Evolutionary conservation across 2,329 filamentous ascomycete species (phyloP), one percentile per base, ranked within the genome.

Genomic region (Paraphaeosphaeria minitans): DNA sequence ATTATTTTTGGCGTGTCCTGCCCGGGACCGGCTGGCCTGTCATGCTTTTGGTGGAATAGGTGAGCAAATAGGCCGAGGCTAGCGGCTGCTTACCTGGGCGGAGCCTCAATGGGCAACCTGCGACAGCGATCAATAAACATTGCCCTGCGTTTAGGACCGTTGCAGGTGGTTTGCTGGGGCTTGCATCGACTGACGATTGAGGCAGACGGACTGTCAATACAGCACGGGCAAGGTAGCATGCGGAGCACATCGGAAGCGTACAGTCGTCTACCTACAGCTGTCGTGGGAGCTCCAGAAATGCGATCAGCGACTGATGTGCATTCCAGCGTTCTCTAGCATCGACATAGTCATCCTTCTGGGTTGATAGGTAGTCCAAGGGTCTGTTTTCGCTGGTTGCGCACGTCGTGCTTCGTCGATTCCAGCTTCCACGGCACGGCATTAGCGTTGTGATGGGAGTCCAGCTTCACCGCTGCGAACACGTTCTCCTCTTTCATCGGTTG

Each of bases 1-100:
- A 55, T 47, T 76, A 75, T 75, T 75, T 75, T 75, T 75, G 67
- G 72, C 57, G 66, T 43, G 55, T 33, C 57, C 53, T 59, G 64
- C 61, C 24, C 65, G 66, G 68, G 63, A 60, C 56, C 46, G 65
- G 63, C 61, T 47, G 57, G 59, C 56, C 55, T 63, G 39, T 58
- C 57, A 58, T 59, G 53, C 49, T 51, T 63, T 58, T 57, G 37
- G 55, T 59, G 42, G 51, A 51, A 45, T 58, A 70, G 65, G 64
- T 67, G 67, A 72, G 55, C 58, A 61, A 67, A 70, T 61, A 57
- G 54, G 55, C 71, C 69, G 69, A 66, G 55, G 62, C 66, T 68
- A 68, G 60, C 55, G 60, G 60, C 63, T 53, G 67, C 67, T 73
- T 70, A 73, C 72, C 73, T 73, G 64, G 65, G 42, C 41, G 46